phyloP scores from a whole-genome alignment of 352 stramenopile species.

The Globisporangium emineosum region DNA sequence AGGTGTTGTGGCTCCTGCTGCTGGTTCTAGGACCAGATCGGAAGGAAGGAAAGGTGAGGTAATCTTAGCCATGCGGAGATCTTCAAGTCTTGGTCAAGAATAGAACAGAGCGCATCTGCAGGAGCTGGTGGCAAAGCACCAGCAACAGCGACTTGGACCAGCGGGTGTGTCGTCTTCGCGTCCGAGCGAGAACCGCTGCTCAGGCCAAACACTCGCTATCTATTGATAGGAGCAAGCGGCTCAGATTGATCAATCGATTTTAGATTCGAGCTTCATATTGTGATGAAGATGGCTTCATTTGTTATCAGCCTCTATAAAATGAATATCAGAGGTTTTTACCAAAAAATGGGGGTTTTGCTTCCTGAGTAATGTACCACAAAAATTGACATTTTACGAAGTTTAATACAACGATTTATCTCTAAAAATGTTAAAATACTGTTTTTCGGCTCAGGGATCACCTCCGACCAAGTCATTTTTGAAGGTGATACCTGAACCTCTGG shows the following conservation, averaged over 20 bases:
- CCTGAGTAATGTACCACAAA: no score
- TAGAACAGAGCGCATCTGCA: not conserved
- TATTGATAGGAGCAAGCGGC: slow-evolving; percentile 12
- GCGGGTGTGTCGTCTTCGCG: not conserved
- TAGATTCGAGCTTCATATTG: no score
- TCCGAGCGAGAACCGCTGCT: not conserved
- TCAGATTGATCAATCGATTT: slow-evolving; percentile 1
- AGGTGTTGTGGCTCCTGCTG: not conserved
- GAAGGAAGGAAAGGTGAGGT: not conserved
- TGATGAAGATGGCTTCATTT: no score
- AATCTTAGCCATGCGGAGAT: not conserved
- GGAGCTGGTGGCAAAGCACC: not conserved
- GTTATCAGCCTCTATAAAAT: no score
- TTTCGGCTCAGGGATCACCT: no score
- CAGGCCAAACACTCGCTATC: not conserved
- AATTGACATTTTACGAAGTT: no score
- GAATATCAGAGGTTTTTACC: no score
- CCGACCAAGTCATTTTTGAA: no score
- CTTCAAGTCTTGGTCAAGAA: not conserved
- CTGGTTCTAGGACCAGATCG: slow-evolving; percentile 1
- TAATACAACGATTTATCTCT: no score
- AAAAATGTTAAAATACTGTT: no score
- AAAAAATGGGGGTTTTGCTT: no score
- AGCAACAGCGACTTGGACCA: not conserved
- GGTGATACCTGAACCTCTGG: no score